A percentile compares a stretch with the other conserved stretches of the same genome.
phyloP scores from a whole-genome alignment of 805 yeast genomes.

The Ogataea angusta region DNA sequence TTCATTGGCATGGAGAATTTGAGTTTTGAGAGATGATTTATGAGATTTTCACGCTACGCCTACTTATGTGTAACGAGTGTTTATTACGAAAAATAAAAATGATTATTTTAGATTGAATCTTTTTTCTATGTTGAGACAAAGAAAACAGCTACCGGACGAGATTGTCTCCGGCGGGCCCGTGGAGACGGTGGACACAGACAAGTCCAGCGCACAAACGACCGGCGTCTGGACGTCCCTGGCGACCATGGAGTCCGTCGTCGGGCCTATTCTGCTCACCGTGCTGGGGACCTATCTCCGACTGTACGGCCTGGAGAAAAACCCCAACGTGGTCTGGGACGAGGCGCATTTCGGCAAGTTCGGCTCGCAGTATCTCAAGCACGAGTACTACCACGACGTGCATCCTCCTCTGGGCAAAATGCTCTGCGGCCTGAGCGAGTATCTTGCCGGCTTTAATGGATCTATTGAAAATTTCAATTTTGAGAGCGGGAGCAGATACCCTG shows the following conservation, averaged over 20 bases:
- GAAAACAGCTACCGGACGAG: not conserved
- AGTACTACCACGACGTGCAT: conserved; percentile 93
- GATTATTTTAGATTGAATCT: not conserved
- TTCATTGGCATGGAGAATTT: conserved; percentile 29
- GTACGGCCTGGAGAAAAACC: conserved; percentile 52
- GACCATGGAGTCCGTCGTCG: conserved; percentile 33
- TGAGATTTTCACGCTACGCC: conserved; percentile 6
- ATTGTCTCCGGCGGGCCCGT: no score
- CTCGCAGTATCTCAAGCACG: conserved; percentile 80
- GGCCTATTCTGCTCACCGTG: conserved; percentile 43
- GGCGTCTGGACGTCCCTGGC: not conserved
- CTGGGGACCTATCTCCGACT: conserved; percentile 55
- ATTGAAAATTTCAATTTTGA: conserved; percentile 59
- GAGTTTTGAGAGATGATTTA: conserved; percentile 24
- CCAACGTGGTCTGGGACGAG: conserved; percentile 81
- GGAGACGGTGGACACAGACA: no score
- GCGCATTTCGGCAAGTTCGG: conserved; percentile 96
- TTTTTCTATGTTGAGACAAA: conserved; percentile 4
- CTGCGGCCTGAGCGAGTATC: conserved; percentile 80
- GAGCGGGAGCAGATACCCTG: conserved; percentile 64
- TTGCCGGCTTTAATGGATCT: conserved; percentile 75
- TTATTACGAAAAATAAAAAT: conserved; percentile 4
- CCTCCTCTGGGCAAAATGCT: conserved; percentile 96
- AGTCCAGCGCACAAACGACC: not conserved
- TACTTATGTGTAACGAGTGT: conserved; percentile 15